phyloP scores from a whole-genome alignment of 176 grass and related monocot species.

The maize (Zea mays) region DNA sequence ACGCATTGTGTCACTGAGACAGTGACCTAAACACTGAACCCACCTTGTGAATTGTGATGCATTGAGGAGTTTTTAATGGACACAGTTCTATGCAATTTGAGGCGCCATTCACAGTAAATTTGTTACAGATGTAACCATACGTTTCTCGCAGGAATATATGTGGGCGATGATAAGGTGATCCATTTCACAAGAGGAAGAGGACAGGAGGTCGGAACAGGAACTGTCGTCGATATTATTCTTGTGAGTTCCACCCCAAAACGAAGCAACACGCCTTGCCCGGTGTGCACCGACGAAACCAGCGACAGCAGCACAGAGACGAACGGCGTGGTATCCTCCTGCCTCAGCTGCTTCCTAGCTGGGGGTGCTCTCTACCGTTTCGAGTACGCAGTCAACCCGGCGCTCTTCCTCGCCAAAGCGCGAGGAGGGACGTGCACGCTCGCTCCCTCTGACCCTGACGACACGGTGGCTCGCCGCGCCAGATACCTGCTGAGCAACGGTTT shows the following conservation, averaged over 20 bases:
- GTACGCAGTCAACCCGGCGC: conserved; percentile 51
- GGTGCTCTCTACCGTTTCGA: conserved; percentile 67
- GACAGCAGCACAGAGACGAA: conserved; percentile 10
- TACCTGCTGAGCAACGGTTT: conserved; percentile 65
- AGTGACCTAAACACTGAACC: not conserved
- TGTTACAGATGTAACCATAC: not conserved
- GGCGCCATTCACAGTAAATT: not conserved
- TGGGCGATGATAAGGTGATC: conserved; percentile 67
- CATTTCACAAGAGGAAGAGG: conserved; percentile 77
- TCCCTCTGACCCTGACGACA: conserved; percentile 34
- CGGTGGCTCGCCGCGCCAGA: conserved; percentile 51
- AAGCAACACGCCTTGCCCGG: conserved; percentile 35
- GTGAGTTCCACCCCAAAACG: conserved; percentile 49
- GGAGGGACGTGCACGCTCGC: conserved; percentile 78
- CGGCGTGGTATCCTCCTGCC: conserved; percentile 60
- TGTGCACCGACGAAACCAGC: conserved; percentile 32
- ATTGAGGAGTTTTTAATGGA: not conserved
- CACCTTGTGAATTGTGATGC: not conserved
- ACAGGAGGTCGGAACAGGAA: conserved; percentile 76
- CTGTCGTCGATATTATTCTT: conserved; percentile 55
- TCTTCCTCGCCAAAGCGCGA: conserved; percentile 68
- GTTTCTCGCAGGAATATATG: conserved; percentile 60
- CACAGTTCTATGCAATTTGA: not conserved
- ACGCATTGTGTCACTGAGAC: not conserved
- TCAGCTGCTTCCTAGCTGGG: conserved; percentile 63